A percentile compares a stretch with the other conserved stretches of the same genome.
Conservation (phyloP, 768 basidiomycete genomes). For the Boletellus ananas region DNA sequence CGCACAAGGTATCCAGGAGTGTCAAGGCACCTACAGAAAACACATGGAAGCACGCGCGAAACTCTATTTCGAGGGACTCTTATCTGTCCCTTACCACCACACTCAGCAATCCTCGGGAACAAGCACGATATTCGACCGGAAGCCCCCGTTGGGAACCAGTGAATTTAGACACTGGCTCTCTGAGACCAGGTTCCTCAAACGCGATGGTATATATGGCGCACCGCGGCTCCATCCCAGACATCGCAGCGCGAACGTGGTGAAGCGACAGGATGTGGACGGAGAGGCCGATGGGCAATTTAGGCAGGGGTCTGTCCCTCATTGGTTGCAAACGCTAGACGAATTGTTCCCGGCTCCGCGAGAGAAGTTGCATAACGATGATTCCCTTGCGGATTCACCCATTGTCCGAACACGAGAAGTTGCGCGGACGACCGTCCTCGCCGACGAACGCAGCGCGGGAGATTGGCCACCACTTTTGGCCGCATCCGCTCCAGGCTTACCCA, state of each 20-base stretch:
- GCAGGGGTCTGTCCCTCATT: slow-evolving; percentile 7
- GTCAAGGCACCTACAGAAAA: slow-evolving; percentile 47
- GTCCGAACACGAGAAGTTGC: slow-evolving; percentile 13
- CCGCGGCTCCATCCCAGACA: slow-evolving; percentile 8
- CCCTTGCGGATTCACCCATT: slow-evolving; percentile 28
- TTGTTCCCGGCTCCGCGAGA: slow-evolving; percentile 20
- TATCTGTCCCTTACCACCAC: slow-evolving; percentile 16
- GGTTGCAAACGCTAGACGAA: slow-evolving; percentile 22
- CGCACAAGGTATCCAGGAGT: slow-evolving; percentile 45
- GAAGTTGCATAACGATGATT: slow-evolving; percentile 1
- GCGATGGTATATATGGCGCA: slow-evolving; percentile 11
- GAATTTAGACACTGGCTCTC: slow-evolving; percentile 33
- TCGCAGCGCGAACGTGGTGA: slow-evolving; percentile 15
- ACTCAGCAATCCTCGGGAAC: slow-evolving; percentile 12
- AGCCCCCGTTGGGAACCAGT: slow-evolving; percentile 13
- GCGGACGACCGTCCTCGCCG: slow-evolving; percentile 5
- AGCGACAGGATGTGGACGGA: slow-evolving; percentile 6
- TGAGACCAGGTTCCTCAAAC: slow-evolving; percentile 26
- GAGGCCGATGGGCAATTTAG: slow-evolving; percentile 2
- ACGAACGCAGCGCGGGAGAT: slow-evolving; percentile 14
- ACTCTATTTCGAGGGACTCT: slow-evolving; percentile 45
- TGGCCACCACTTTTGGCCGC: slow-evolving; percentile 6
- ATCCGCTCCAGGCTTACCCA: slow-evolving; percentile 5
- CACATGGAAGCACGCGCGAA: slow-evolving; percentile 48
- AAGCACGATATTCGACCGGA: slow-evolving; percentile 9